Conservation (phyloP, 257 asterid genomes). For the Solanum rostratum region DNA sequence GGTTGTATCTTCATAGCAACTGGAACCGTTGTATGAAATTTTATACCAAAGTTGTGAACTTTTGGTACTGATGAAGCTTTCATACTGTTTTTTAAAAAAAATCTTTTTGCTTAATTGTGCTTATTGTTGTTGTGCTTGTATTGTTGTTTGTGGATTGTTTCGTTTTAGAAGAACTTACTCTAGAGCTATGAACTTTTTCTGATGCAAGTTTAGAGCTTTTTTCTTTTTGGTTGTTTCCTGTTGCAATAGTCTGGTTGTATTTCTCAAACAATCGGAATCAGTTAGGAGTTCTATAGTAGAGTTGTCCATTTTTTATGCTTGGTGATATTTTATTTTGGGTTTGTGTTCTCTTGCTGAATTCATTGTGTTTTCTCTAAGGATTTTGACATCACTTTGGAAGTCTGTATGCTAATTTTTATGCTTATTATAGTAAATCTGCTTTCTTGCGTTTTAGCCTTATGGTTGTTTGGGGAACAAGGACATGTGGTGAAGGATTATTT, state of each 20-base stretch:
- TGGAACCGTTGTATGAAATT: background rate
- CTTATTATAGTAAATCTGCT: background rate
- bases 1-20: background rate
- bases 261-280: background rate
- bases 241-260: background rate
- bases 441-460: background rate
- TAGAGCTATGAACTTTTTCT: background rate
- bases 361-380: background rate
- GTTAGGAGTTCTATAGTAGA: background rate
- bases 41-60: background rate
- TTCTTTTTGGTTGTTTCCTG: background rate
- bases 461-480: background rate
- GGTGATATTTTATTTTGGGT: background rate
- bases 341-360: background rate
- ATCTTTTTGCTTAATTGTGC: too few species aligned
- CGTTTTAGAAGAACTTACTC: background rate
- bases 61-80: background rate
- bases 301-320: background rate
- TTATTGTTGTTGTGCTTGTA: too few species aligned
- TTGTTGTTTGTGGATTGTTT: background rate
- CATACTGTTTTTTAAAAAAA: too few species aligned
- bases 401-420: background rate
- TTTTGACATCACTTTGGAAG: background rate
- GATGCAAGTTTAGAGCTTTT: background rate
- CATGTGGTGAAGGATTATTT: background rate